Evolutionary conservation across 2,329 filamentous ascomycete genomes (phyloP).

Genomic region (Venturia effusa): DNA sequence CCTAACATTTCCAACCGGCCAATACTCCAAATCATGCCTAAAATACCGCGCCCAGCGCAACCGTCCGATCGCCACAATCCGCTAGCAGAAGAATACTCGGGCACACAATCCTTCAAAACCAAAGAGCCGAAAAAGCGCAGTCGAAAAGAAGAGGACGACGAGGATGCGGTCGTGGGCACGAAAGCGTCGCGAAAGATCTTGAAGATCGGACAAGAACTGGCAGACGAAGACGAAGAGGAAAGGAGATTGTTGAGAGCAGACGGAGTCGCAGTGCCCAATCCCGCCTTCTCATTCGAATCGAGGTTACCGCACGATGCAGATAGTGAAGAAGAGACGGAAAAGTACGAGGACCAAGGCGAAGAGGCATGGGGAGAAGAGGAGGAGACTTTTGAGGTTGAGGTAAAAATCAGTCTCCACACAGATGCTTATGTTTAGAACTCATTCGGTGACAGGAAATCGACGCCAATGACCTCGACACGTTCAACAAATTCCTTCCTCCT

Average conservation of each 20-base stretch:
- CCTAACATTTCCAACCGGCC: background rate
- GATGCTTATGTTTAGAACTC: background rate
- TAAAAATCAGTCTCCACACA: background rate
- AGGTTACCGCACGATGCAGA: conserved; percentile 48
- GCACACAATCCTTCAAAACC: conserved; percentile 58
- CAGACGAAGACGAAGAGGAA: conserved; percentile 63
- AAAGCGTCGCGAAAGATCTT: conserved; percentile 83
- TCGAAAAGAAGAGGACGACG: conserved; percentile 46
- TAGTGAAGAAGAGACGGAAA: conserved; percentile 34
- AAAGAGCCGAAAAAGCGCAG: conserved; percentile 54
- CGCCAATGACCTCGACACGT: conserved; percentile 77
- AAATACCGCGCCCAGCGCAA: conserved; percentile 47
- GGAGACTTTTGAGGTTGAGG: conserved; percentile 36
- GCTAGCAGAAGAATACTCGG: conserved; percentile 78
- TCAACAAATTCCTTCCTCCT: conserved; percentile 80
- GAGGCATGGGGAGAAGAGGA: conserved; percentile 72
- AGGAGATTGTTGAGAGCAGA: conserved; percentile 19
- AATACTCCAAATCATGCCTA: conserved; percentile 54
- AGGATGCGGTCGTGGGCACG: conserved; percentile 71
- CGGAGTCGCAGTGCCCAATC: conserved; percentile 37
- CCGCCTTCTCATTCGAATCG: conserved; percentile 70
- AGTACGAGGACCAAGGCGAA: conserved; percentile 31
- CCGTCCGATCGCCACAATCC: conserved; percentile 69
- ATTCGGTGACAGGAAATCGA: conserved; percentile 56
- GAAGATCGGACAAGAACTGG: conserved; percentile 77